Base-by-base conservation (phyloP, 306 rosid species). In the Cicer arietinum region DNA sequence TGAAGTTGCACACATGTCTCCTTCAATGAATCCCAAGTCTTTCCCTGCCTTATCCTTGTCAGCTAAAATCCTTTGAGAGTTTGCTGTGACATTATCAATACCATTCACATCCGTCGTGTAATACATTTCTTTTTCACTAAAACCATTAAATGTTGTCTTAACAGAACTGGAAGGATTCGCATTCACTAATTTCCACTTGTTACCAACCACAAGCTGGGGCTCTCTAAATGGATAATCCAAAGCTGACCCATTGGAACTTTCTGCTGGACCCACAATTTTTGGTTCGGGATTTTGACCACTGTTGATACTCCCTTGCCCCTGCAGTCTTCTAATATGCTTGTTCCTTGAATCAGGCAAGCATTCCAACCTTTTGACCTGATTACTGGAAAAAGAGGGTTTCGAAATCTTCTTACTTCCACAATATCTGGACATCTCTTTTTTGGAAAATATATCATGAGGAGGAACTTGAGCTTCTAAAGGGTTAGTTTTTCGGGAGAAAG, bases 1-100 rank as follows among this genome's bases (percentile, higher is more conserved):
- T 79, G 99, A 77, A 79, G 99, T 90, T 58, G 93, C 95, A 75
- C 99, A 94, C 97, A 94, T 94, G 74, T 94, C 79, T 56, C 91
- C 92, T 78, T 83, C 96, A 78, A 89, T 69, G 47, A 85, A 69
- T 63, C 69, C 86, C 77, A 82, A 18, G 67, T 86, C 91, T 76
- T 83, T 91, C 52, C 84, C 65, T 44, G 74, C 67, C 76, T 85
- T 75, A 79, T 82, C 77, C 35, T 62, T 82, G 71, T 84, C 75
- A 66, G 76, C 75, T 62, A 82, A 80, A 73, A 76, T 51, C 70
- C 73, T 81, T 46, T 58, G 75, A 30, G 84, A 77, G 69, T 85
- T 78, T 67, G 88, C 67, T 47, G 66, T 76, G 53, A 57, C 78
- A 63, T 76, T 77, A 74, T 79, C 78, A 12, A 73, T 50, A 37